Percentiles rank a stretch among this genome's conserved stretches.
phyloP scores from a whole-genome alignment of 148 eudicot genomes.

The Chenopodium album region DNA sequence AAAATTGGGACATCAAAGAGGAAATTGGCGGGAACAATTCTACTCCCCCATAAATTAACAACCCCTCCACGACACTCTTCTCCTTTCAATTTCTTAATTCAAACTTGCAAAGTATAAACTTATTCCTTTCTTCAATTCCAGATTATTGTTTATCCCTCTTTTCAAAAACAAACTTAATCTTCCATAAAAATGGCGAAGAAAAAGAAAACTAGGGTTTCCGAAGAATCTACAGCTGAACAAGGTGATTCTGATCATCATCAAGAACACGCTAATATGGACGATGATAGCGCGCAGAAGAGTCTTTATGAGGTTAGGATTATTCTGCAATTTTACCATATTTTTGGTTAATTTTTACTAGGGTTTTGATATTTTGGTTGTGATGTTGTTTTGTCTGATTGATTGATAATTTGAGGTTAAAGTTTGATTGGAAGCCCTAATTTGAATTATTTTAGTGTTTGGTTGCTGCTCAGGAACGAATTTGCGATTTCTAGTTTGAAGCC shows the following conservation, averaged over 20 bases:
- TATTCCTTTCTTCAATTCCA: constrained; percentile 11
- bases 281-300: constrained; percentile 34
- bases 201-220: constrained; percentile 58
- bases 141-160: constrained; percentile 15
- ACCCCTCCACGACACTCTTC: neutral
- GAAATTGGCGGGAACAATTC: constrained; percentile 52
- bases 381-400: neutral
- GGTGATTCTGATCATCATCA: constrained; percentile 29
- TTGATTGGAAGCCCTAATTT: neutral
- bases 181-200: constrained; percentile 47
- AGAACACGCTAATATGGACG: constrained; percentile 25
- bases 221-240: constrained; percentile 33
- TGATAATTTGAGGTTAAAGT: neutral
- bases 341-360: neutral
- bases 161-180: neutral
- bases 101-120: neutral
- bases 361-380: neutral
- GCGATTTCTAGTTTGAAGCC: too few relatives aligned
- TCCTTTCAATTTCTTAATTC: neutral
- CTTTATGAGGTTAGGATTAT: constrained; percentile 57
- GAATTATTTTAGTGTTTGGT: too few relatives aligned
- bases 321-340: neutral
- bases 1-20: neutral
- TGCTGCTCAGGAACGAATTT: too few relatives aligned
- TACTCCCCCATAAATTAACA: neutral